A percentile compares a stretch with the other conserved stretches of the same genome.
Conservation (phyloP, 176 grass and related monocot genomes). For the Phyllostachys edulis region DNA sequence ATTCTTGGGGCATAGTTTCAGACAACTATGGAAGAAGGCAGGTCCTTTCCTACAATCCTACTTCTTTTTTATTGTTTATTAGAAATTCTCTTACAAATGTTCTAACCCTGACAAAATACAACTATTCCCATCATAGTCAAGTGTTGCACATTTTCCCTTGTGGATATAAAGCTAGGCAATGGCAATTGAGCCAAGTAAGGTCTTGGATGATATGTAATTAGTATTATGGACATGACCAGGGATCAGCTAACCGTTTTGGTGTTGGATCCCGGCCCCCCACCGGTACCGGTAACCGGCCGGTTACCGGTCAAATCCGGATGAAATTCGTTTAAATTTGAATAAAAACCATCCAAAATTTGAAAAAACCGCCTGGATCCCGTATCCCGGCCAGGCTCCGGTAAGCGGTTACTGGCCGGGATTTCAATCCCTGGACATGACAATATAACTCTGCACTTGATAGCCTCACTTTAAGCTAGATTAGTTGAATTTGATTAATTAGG, state of each 20-base stretch:
- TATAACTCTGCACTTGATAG: background rate
- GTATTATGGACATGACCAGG: background rate
- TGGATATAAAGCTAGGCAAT: background rate
- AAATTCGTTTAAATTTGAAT: too few species aligned
- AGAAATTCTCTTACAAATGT: background rate
- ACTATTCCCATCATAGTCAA: background rate
- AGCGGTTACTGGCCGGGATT: too few species aligned
- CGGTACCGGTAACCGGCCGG: too few species aligned
- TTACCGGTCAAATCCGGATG: too few species aligned
- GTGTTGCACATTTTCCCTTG: background rate
- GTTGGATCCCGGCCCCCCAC: too few species aligned
- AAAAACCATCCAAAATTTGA: too few species aligned
- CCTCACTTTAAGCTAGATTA: background rate
- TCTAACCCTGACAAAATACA: background rate
- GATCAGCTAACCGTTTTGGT: too few species aligned
- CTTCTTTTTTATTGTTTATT: background rate
- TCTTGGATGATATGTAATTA: background rate
- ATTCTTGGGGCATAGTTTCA: conserved; percentile 91
- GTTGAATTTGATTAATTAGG: conserved; percentile 11
- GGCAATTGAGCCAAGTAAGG: background rate
- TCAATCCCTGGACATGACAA: background rate
- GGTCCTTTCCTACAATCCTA: conserved; percentile 30
- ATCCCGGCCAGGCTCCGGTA: too few species aligned
- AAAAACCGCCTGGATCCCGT: too few species aligned
- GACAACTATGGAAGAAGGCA: conserved; percentile 92